Evolutionary conservation across 768 basidiomycete species (phyloP).

Genomic region (Lyophyllum atratum): DNA sequence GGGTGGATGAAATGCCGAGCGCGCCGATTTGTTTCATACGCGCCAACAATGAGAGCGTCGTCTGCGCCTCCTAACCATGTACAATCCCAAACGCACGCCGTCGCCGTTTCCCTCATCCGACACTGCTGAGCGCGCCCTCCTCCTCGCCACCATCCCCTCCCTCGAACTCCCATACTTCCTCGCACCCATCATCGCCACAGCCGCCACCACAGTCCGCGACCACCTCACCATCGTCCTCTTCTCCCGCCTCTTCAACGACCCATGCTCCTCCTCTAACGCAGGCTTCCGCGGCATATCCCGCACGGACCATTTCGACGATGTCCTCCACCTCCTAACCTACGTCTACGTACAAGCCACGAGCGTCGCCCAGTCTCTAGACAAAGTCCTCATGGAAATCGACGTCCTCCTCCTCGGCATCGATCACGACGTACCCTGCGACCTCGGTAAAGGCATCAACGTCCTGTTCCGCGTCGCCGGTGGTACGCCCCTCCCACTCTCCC

Average conservation of each 20-base stretch:
- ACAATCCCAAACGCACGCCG: slow-evolving; percentile 9
- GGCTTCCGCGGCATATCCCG: slow-evolving; percentile 30
- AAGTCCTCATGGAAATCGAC: slow-evolving; percentile 75
- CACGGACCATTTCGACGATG: slow-evolving; percentile 57
- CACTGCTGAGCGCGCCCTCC: slow-evolving; percentile 34
- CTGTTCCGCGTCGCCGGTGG: slow-evolving; percentile 52
- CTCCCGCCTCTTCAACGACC: slow-evolving; percentile 57
- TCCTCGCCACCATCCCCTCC: slow-evolving; percentile 56
- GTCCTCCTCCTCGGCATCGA: slow-evolving; percentile 69
- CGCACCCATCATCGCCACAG: slow-evolving; percentile 51
- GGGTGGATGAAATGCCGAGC: background rate
- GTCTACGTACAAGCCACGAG: slow-evolving; percentile 87
- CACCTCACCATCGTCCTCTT: slow-evolving; percentile 66
- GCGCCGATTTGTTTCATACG: slow-evolving; percentile 11
- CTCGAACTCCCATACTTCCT: slow-evolving; percentile 59
- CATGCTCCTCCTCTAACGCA: slow-evolving; percentile 18
- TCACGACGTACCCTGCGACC: slow-evolving; percentile 40
- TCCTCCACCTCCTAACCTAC: slow-evolving; percentile 79
- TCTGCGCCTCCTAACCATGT: slow-evolving; percentile 8
- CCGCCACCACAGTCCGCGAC: slow-evolving; percentile 46
- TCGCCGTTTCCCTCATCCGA: slow-evolving; percentile 26
- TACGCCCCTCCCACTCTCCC: slow-evolving; percentile 24
- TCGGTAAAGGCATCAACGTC: slow-evolving; percentile 45
- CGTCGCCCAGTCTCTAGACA: slow-evolving; percentile 65
- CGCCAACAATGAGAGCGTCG: background rate